Base-by-base conservation (phyloP, 2,329 filamentous ascomycete species). In the Fusarium clavum region DNA sequence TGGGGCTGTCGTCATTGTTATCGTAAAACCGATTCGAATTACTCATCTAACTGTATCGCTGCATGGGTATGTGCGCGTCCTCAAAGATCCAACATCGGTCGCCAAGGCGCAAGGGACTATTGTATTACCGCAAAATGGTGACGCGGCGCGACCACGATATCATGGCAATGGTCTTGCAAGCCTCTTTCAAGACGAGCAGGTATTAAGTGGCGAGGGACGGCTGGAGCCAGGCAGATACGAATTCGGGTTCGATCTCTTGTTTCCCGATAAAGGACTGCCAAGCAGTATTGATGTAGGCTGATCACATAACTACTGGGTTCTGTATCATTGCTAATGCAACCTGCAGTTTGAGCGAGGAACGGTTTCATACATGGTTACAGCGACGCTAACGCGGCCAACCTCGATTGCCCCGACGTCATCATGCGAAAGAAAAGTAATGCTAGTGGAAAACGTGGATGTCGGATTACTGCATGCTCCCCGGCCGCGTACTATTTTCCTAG, bases 261-360 rank as follows among this genome's bases (percentile, higher is more conserved):
- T 94, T 71, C 91, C 91, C 4, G 83, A 86, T 52, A 87, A 89
- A 73, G 87, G 87, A 8, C 81, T 96, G 62, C 93, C 93, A n/a
- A 97, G 93, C 80, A 98, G 95, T 79, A 95, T 99, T 77, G 94
- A 97, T 82, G 95, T 98, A 87, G 77, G 92, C 84, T 49, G 22
- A 48, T 32, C 18, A 9, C 46, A 22, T 45, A 30, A 51, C 25
- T 32, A 40, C 44, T 54, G 22, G 16, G 22, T 48, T 14, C 16
- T 27, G 20, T 40, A 18, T 20, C 41, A 61, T 63, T 53, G 53
- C 64, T 72, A 45, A 74, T 59, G 18, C 24, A 13, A 12, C 38
- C 43, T 27, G 29, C 79, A 98, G 94, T 99, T 99, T 79, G 96
- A 98, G 81, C 90, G 95, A 77, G 96, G 96, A 38, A 94, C 93